phyloP scores from a whole-genome alignment of 257 asterid genomes.

The Schizonepeta tenuifolia region DNA sequence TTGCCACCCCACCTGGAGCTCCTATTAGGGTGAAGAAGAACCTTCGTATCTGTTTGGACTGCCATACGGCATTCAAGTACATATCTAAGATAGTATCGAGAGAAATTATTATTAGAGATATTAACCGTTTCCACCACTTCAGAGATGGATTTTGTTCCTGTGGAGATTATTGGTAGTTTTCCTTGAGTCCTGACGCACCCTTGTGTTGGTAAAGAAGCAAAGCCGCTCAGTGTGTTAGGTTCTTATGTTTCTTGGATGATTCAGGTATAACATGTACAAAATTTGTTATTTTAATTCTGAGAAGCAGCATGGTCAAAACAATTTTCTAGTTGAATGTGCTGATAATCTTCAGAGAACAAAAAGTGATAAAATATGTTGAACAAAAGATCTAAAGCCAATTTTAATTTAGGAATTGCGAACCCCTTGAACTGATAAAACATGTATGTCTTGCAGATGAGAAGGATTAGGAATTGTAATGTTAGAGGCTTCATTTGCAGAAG shows the following conservation, averaged over 20 bases:
- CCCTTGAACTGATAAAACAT: too few relatives aligned
- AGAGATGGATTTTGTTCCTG: constrained; percentile 78
- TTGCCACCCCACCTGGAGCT: constrained; percentile 69
- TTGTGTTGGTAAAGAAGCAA: constrained; percentile 11
- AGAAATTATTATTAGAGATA: constrained; percentile 70
- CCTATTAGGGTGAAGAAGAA: constrained; percentile 83
- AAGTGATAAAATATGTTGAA: not conserved
- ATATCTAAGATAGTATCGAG: constrained; percentile 67
- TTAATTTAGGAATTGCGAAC: too few relatives aligned
- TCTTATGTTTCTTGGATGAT: constrained; percentile 11
- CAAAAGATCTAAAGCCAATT: too few relatives aligned
- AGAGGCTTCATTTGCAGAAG: too few relatives aligned
- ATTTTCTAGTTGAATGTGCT: not conserved
- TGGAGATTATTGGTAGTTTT: constrained; percentile 73
- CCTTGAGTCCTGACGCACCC: not conserved
- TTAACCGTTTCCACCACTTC: constrained; percentile 83
- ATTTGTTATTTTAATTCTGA: not conserved
- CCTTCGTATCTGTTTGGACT: constrained; percentile 76
- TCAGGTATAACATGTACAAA: not conserved
- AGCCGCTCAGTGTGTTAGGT: constrained; percentile 6
- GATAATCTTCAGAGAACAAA: not conserved
- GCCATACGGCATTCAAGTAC: constrained; percentile 76
- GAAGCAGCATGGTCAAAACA: not conserved
- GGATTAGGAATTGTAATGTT: too few relatives aligned
- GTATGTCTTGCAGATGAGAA: too few relatives aligned